Evolutionary conservation across 1,284 basidiomycete genomes (phyloP).

Genomic region (Earliella scabrosa): DNA sequence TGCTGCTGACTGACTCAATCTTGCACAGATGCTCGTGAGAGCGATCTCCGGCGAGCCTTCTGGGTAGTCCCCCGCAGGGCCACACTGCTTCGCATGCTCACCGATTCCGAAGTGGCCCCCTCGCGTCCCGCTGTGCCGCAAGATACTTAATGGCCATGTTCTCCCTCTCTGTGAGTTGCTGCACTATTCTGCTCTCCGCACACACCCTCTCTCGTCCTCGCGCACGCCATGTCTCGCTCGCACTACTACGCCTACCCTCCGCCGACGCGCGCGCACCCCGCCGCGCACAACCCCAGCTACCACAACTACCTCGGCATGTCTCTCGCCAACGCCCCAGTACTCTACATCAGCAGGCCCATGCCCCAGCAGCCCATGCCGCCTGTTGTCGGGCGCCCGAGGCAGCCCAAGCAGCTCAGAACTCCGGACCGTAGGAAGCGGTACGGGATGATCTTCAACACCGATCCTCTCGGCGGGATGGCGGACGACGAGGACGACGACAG

Average conservation of each 20-base stretch:
- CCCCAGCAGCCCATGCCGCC: slow-evolving; percentile 19
- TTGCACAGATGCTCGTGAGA: slow-evolving; percentile 2
- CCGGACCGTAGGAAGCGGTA: slow-evolving; percentile 19
- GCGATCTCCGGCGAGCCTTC: slow-evolving; percentile 13
- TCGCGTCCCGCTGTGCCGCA: slow-evolving; percentile 6
- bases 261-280: slow-evolving; percentile 8
- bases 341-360: slow-evolving; percentile 22
- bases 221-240: slow-evolving; percentile 14
- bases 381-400: neutral
- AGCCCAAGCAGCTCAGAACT: slow-evolving; percentile 1
- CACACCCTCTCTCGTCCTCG: too few species aligned
- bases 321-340: slow-evolving; percentile 19
- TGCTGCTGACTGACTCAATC: slow-evolving; percentile 11
- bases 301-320: slow-evolving; percentile 25
- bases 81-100: slow-evolving; percentile 14
- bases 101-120: neutral
- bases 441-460: slow-evolving; percentile 17
- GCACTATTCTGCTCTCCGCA: slow-evolving; percentile 11
- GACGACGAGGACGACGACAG: slow-evolving; percentile 20
- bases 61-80: slow-evolving; percentile 3
- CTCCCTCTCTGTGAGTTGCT: slow-evolving; percentile 6
- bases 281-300: slow-evolving; percentile 8
- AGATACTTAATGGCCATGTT: slow-evolving; percentile 1
- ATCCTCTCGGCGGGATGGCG: slow-evolving; percentile 9
- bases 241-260: slow-evolving; percentile 18